A percentile compares a stretch with the other conserved stretches of the same genome.
Evolutionary conservation across 306 rosid species (phyloP).

Genomic region (Potentilla sterilis): DNA sequence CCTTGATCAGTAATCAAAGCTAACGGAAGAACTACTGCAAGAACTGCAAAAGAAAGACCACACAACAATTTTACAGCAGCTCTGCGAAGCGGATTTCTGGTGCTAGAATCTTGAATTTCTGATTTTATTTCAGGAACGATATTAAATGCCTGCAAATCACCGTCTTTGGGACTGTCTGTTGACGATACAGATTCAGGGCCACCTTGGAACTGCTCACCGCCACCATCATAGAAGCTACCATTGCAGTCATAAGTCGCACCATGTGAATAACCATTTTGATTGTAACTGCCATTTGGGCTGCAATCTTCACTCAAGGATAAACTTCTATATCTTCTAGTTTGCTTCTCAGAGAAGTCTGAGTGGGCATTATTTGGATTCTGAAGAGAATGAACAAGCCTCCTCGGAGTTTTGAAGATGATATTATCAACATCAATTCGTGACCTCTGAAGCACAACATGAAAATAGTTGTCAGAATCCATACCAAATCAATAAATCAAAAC

Average conservation of each 20-base stretch:
- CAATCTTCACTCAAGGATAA: slow-evolving; percentile 51
- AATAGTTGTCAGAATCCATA: slow-evolving; percentile 12
- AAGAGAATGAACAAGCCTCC: slow-evolving; percentile 74
- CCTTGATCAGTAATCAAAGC: slow-evolving; percentile 52
- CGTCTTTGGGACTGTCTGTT: slow-evolving; percentile 40
- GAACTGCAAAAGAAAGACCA: slow-evolving; percentile 46
- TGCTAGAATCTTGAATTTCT: slow-evolving; percentile 5
- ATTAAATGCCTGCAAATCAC: slow-evolving; percentile 34
- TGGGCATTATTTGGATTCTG: slow-evolving; percentile 49
- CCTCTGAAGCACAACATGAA: slow-evolving; percentile 47
- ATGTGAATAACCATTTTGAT: slow-evolving; percentile 33
- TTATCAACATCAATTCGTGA: slow-evolving; percentile 44
- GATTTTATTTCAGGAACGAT: slow-evolving; percentile 30
- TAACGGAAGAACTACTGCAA: slow-evolving; percentile 47
- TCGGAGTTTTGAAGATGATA: slow-evolving; percentile 60
- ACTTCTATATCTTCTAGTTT: slow-evolving; percentile 41
- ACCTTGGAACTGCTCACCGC: slow-evolving; percentile 39
- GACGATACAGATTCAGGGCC: slow-evolving; percentile 71
- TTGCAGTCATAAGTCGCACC: slow-evolving; percentile 26
- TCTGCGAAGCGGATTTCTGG: slow-evolving; percentile 34
- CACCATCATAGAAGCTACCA: slow-evolving; percentile 37
- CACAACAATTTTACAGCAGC: slow-evolving; percentile 45
- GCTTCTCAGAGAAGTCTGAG: slow-evolving; percentile 45
- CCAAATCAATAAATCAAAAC: slow-evolving; percentile 13
- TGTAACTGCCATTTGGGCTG: slow-evolving; percentile 45